Evolutionary conservation across 257 asterid genomes (phyloP), one percentile per base, ranked within the genome.

Genomic region (Salvia miltiorrhiza): DNA sequence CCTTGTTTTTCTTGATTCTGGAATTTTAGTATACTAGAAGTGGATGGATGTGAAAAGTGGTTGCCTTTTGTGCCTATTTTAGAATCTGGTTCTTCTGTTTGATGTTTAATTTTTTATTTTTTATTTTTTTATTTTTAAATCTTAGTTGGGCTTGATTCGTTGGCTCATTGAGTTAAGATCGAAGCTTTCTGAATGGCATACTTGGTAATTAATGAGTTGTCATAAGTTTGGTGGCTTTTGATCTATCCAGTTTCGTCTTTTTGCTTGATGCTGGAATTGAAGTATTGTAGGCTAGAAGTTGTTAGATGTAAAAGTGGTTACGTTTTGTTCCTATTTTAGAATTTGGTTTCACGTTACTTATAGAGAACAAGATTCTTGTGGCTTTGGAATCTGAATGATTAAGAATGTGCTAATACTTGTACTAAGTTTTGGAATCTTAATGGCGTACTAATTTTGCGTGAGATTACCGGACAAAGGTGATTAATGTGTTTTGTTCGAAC

Each of bases 271-370:
- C 12, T 58, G 35, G n/a, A 60, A 61, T n/a, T 44, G 39, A 7
- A 26, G 16, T 44, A 45, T 45, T 5, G 41, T 67, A 16, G 68
- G 17, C n/a, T n/a, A n/a, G n/a, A n/a, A n/a, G n/a, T n/a, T 19
- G 20, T 35, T 55, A 44, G 44, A 63, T 52, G 59, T 64, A 43
- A 43, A 44, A 45, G 28, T 50, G 9, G 48, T 50, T 40, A 17
- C 19, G 33, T 50, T 68, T 37, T 71, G 54, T 26, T 20, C 54
- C 50, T 45, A 16, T 69, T 9, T 65, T 48, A 50, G 30, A 20
- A 61, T 24, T 63, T 61, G 37, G 63, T 37, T 73, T 48, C 35
- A 14, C 57, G 47, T 68, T 33, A 61, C 50, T 39, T 2, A 33
- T 60, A 16, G 40, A 32, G 17, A 50, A 21, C 20, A 13, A 33